Base-by-base conservation (phyloP, 768 basidiomycete genomes). In the Tubosaeta brunneosetosa region DNA sequence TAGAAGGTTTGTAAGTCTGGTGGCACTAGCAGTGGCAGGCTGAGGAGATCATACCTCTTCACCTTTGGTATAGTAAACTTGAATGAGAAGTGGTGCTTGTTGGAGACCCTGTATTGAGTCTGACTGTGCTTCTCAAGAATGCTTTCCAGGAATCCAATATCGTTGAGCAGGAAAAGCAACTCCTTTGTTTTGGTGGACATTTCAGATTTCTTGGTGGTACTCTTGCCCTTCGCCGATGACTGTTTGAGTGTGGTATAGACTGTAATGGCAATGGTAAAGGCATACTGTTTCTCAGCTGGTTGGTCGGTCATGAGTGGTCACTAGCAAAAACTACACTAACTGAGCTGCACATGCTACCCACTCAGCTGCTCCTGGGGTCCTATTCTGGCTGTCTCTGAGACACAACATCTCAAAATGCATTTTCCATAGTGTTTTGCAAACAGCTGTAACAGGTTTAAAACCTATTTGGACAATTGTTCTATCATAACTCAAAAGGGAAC, bases 261-360 rank as follows among this genome's bases (percentile, higher is more conserved):
- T 17, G 31, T 45, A 11, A 45, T 29, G 9, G 31, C n/a, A 7
- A 32, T 10, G 1, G 29, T 25, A 14, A 50, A 50, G 6, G 31
- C 31, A 41, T 41, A 41, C 55, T 75, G 75, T 38, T 72, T 63
- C 0, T 68, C 61, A 13, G 57, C 51, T 38, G 6, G 11, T 8
- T 38, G 5, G 37, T 19, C 41, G 2, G 56, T 27, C 1, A 42
- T 42, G 40, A n/a, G n/a, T n/a, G n/a, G n/a, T n/a, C n/a, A n/a
- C 22, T 11, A 42, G 40, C 7, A 42, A 13, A 42, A 19, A 19
- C 10, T 42, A 12, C 11, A 22, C 11, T 25, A 8, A 22, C 40
- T 32, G 9, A 42, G 22, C 40, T n/a, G n/a, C n/a, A n/a, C n/a
- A n/a, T n/a, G n/a, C n/a, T n/a, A n/a, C n/a, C 22, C 11, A 42